A percentile compares a stretch with the other conserved stretches of the same genome.
These are phyloP conservation scores for Fusarium secorum DNA, from an alignment of 2,329 filamentous ascomycete genomes.

Conservation along the genomic window DNA sequence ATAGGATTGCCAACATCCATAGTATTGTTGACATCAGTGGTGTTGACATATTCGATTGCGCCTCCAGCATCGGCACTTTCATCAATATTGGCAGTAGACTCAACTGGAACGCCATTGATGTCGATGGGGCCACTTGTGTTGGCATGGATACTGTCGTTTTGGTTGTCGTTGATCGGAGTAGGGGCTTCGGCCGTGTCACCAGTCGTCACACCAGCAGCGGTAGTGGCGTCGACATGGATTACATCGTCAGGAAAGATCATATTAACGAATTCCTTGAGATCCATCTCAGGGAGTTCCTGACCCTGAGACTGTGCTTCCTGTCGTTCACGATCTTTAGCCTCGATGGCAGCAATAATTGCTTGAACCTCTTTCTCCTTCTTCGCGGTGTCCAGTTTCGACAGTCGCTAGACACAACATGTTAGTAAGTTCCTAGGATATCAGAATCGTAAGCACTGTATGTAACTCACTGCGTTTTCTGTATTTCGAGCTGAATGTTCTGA, in stretches of 20 bases:
- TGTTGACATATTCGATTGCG: background rate
- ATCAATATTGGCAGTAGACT: background rate
- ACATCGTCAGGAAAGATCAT: background rate
- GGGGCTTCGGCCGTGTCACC: background rate
- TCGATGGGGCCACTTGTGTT: background rate
- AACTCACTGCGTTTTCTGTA: slow-evolving; percentile 5
- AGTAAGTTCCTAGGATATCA: background rate
- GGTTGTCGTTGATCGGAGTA: background rate
- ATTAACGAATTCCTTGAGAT: background rate
- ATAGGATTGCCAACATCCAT: background rate
- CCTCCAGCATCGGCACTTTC: background rate
- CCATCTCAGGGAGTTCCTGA: background rate
- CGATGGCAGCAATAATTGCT: background rate
- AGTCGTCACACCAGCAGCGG: background rate
- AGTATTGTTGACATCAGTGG: background rate
- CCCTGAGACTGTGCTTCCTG: background rate
- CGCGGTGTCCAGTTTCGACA: background rate
- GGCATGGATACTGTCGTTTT: background rate
- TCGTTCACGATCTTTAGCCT: slow-evolving; percentile 14
- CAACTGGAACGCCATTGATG: background rate
- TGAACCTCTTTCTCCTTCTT: background rate
- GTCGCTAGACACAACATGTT: background rate
- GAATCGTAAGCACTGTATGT: background rate
- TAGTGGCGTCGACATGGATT: background rate
- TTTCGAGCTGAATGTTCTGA: slow-evolving; percentile 2